Base-by-base conservation (phyloP, 1,139 yeast species). In the Meyerozyma sp. region DNA sequence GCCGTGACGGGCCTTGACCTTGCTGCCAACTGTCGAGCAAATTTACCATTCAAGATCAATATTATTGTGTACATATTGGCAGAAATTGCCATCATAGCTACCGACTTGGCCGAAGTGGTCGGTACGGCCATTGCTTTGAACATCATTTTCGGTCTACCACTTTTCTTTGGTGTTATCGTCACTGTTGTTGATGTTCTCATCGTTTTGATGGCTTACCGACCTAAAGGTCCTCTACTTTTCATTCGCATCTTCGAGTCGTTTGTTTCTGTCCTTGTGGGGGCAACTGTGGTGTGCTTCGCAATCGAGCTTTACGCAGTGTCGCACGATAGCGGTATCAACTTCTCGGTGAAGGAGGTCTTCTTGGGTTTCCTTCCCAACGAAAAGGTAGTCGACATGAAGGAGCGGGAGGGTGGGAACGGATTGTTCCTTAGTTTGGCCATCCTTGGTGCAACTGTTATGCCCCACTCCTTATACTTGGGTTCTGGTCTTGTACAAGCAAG, bases 381-480 rank as follows among this genome's bases (percentile, higher is more conserved):
- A 29, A 78, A 81, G 42, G 81, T 89, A 14, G 74, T 89, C 32
- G 77, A 71, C 49, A 64, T 69, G 65, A 60, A 65, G n/a, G 87
- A 88, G 44, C 54, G 71, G 43, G 81, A 83, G 46, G 83, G 87
- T 32, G 76, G 75, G 11, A 70, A 66, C 52, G 98, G 97, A 0
- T 69, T 91, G 38, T 93, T 87, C 59, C 70, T 89, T 36, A 82
- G 96, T 42, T 81, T 95, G 53, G 98, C 97, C 20, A 86, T 93
- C 44, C 70, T 93, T 44, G 98, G 98, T 18, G 97, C 98, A 26
- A 94, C 98, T 1, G 95, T 93, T 27, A 93, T 93, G 98, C 98
- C 98, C 3, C 98, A 93, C 62, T 85, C 95, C 1, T 70, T 93
- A 39, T 93, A 87, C 59, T 70, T 93, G 45, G 98, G 98, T 1